Evolutionary conservation across 192 early-diverging fungal genomes (phyloP), one percentile per base, ranked within the genome.

Genomic region (Lobosporangium transversale): DNA sequence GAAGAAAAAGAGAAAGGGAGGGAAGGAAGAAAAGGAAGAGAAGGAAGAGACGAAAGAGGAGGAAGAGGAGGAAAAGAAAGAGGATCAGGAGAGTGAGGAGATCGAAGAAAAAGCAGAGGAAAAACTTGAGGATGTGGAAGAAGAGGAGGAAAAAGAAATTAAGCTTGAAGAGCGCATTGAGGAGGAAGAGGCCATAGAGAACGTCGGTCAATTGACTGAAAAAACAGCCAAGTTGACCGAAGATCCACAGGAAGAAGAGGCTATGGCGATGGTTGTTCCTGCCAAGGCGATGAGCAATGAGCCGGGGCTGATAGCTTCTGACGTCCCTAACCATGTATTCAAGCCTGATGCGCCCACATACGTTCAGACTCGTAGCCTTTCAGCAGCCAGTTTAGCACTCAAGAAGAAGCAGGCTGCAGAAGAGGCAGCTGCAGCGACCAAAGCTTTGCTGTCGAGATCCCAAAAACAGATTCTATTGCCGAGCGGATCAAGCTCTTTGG

Each of bases 381-480:
- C 56, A 15, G 58, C 64, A 24, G 63, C 73, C 1, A 61, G 51
- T 33, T 17, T 67, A 7, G 65, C 31, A 3, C 27, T 76, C 12
- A 76, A 76, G 65, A 76, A 76, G 64, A 76, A 76, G 64, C 73
- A 76, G n/a, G 73, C 63, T 2, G 65, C 73, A 1, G 53, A 56
- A 47, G 40, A 53, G 2, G 58, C 63, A 1, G 53, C 64, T 0
- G 58, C 58, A 7, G 47, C 73, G 1, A 47, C 49, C 21, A 76
- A 62, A 44, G 47, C 64, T 20, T 62, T 27, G 53, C 63, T n/a
- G 59, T 67, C 31, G 64, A 67, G 47, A 35, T 62, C 18, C 73
- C 73, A 3, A 62, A 63, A 48, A 62, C 64, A 18, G 64, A 76
- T 14, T 76, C 73, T 1, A 76, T 76, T 31, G 44, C 64, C 15